Conservation (phyloP, 345 rosid species). For the Raphanus sativus region DNA sequence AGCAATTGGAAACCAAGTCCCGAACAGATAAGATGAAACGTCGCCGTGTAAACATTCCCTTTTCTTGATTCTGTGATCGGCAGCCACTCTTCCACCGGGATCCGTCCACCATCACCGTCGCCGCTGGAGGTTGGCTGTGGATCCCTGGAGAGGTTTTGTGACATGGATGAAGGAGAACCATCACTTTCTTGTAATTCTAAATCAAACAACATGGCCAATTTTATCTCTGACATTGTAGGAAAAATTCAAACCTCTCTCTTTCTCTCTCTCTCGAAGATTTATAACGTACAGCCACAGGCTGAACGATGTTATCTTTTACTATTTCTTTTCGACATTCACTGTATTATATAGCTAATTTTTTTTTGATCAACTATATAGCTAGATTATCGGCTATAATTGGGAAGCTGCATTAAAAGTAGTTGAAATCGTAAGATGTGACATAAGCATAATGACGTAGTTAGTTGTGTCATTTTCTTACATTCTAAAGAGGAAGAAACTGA, state of each 20-base stretch:
- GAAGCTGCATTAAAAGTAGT: not conserved
- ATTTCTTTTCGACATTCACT: not conserved
- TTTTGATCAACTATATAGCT: not conserved
- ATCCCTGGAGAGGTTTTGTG: constrained; percentile 21
- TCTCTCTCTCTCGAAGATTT: not conserved
- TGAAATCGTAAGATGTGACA: constrained; percentile 5
- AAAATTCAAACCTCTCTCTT: not conserved
- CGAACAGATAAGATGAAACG: constrained; percentile 80
- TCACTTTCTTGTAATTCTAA: constrained; percentile 30
- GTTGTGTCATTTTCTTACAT: constrained; percentile 8
- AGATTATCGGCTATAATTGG: not conserved
- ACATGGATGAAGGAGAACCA: constrained; percentile 28
- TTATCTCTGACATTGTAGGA: constrained; percentile 9
- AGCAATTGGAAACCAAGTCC: constrained; percentile 85
- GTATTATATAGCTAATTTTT: not conserved
- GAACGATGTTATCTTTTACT: not conserved
- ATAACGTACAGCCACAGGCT: constrained; percentile 5
- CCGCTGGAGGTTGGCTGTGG: constrained; percentile 20
- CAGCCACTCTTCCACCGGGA: constrained; percentile 56
- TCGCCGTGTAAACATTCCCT: constrained; percentile 73
- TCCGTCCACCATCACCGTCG: constrained; percentile 6
- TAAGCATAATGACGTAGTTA: constrained; percentile 21
- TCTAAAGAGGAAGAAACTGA: not conserved
- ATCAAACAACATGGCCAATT: not conserved
- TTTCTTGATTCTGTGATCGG: constrained; percentile 89